Evolutionary conservation across 371 early-diverging fungal species (phyloP).

Genomic region (Massospora cicadina): DNA sequence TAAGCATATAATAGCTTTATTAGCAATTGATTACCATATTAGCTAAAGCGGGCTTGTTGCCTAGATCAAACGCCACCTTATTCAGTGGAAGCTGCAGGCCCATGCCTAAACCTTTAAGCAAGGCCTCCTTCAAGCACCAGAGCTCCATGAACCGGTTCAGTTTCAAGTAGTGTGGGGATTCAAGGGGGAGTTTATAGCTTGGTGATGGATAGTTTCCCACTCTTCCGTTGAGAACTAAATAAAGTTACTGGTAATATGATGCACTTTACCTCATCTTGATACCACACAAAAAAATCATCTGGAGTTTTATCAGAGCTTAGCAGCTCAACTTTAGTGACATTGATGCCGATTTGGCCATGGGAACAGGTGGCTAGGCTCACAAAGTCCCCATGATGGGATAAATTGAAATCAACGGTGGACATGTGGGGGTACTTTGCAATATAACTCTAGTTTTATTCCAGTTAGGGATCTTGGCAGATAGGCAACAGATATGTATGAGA

Average conservation of each 20-base stretch:
- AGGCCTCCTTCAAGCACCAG: conserved; percentile 8
- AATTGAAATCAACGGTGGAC: conserved; percentile 24
- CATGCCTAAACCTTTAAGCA: conserved; percentile 4
- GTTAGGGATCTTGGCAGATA: no score
- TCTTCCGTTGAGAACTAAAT: conserved; percentile 4
- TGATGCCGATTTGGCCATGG: conserved; percentile 25
- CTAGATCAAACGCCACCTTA: neutral
- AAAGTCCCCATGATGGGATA: conserved; percentile 46
- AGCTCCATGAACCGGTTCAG: conserved; percentile 9
- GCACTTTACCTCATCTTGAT: conserved; percentile 9
- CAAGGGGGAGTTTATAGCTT: no score
- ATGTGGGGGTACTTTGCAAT: neutral
- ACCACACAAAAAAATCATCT: neutral
- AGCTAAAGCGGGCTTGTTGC: neutral
- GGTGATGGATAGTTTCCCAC: no score
- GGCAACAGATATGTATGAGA: no score
- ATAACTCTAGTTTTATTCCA: neutral
- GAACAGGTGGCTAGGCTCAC: conserved; percentile 24
- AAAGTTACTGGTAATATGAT: no score
- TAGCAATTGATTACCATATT: neutral
- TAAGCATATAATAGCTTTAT: neutral
- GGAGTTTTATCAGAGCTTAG: conserved; percentile 11
- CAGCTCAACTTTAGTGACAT: conserved; percentile 23
- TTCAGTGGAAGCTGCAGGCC: neutral
- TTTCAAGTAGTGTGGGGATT: neutral